These are phyloP conservation scores for Cyclotella kingstonii DNA, from an alignment of 108 stramenopile species.

Conservation along the genomic window DNA sequence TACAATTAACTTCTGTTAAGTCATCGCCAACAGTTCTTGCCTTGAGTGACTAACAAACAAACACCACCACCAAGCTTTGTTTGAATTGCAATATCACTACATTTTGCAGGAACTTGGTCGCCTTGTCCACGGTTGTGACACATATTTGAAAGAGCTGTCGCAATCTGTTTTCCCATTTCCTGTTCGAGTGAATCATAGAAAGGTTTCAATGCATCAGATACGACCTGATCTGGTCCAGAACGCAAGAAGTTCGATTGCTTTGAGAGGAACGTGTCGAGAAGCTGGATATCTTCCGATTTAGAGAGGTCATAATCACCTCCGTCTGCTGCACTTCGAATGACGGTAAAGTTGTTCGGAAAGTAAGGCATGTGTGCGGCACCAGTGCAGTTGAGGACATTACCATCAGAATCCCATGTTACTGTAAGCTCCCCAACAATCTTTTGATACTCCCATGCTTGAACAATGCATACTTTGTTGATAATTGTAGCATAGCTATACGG, in stretches of 20 bases:
- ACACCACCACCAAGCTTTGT: conserved; percentile 36
- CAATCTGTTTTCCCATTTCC: conserved; percentile 5
- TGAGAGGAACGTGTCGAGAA: conserved; percentile 8
- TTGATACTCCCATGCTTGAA: conserved; percentile 52
- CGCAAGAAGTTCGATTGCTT: conserved; percentile 6
- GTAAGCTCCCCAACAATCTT: conserved; percentile 32
- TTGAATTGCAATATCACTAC: background rate
- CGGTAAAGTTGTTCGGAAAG: conserved; percentile 11
- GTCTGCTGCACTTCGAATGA: conserved; percentile 2
- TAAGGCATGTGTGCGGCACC: conserved; percentile 31
- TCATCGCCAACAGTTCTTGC: background rate
- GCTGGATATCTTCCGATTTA: conserved; percentile 8
- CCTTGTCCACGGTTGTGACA: conserved; percentile 32
- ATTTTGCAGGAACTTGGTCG: conserved; percentile 5
- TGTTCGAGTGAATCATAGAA: conserved; percentile 15
- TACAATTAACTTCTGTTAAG: background rate
- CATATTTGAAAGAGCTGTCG: conserved; percentile 17
- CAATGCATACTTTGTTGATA: conserved; percentile 42
- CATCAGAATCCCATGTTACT: conserved; percentile 44
- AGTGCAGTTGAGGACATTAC: conserved; percentile 37
- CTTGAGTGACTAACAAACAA: conserved; percentile 51
- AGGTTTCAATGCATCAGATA: conserved; percentile 10
- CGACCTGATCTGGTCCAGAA: background rate
- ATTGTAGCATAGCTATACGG: conserved; percentile 31
- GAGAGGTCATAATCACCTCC: conserved; percentile 10